These are phyloP conservation scores for Suillus plorans DNA, from an alignment of 768 basidiomycete species.

Conservation along the genomic window DNA sequence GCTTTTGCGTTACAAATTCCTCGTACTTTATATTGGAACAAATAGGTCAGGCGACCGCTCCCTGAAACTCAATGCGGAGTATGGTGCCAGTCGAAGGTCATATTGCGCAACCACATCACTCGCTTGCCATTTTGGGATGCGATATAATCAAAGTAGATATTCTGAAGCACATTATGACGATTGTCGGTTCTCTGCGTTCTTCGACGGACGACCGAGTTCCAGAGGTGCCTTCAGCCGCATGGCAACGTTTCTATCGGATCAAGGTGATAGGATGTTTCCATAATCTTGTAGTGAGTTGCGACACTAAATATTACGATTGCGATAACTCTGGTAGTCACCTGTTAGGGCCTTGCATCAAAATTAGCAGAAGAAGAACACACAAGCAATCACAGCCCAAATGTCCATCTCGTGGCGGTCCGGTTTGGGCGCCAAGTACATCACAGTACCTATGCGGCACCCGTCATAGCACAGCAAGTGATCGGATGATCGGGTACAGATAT, in stretches of 20 bases:
- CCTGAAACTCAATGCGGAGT: not conserved
- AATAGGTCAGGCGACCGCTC: not conserved
- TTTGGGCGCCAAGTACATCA: not conserved
- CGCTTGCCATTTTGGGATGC: conserved; percentile 12
- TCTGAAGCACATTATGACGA: not conserved
- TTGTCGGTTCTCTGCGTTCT: not conserved
- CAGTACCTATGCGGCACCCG: not conserved
- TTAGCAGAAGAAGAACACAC: conserved; percentile 1
- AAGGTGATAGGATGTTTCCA: not conserved
- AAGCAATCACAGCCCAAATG: not conserved
- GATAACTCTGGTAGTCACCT: not conserved
- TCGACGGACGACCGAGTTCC: not conserved
- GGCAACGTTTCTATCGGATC: not conserved
- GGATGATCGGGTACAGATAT: not conserved
- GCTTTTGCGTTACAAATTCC: not conserved
- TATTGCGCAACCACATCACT: conserved; percentile 22
- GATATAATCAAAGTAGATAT: not conserved
- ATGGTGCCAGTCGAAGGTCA: conserved; percentile 12
- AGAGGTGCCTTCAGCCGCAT: not conserved
- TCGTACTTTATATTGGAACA: conserved; percentile 17
- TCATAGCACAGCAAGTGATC: not conserved
- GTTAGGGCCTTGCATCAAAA: not conserved
- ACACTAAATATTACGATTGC: not conserved
- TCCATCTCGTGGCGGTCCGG: not conserved
- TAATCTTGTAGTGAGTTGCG: not conserved